Evolutionary conservation across 192 early-diverging fungal genomes (phyloP), one percentile per base, ranked within the genome.

Genomic region (Backusella tarrabulga): DNA sequence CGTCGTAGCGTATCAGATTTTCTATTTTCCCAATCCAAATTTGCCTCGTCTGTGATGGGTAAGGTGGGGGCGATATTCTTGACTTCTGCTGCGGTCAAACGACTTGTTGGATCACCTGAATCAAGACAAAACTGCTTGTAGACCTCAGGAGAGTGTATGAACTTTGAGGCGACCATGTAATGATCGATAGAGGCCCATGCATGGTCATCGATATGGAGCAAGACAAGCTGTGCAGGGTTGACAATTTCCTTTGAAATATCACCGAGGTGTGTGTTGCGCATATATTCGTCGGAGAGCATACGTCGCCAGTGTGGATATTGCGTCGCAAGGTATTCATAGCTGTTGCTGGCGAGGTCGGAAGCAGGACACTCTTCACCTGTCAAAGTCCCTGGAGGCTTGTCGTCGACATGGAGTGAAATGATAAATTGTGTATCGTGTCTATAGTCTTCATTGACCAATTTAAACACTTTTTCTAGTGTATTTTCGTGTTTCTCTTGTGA

Each of bases 121-220:
- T 75, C 79, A 23, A 80, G 54, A 5, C 68, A 34, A 54, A 76
- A 72, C 15, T 52, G 40, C 12, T 54, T 38, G 44, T 71, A 75
- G 15, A 68, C 35, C 41, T 76, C 71, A 8, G 68, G 40, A 17
- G 40, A 36, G 3, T 54, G 69, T 36, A 76, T 54, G 6, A 76
- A 56, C 14, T 68, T 75, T 14, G 56, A 76, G 23, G 74, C 74
- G 26, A 71, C 36, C 11, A 80, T 23, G 19, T 75, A 80, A 52
- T 80, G 79, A 17, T 75, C 68, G 35, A 80, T 68, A 3, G 79
- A 80, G 8, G 79, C 79, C 79, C 79, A 80, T 11, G 69, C 73
- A 68, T 75, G 79, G 34, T 80, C 70, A 34, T 80, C 79, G 7
- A 80, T 69, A 71, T 76, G 70, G 29, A 80, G 26, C 9, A 63